Percentiles rank a stretch among this genome's conserved stretches.
Conservation (phyloP, 2,329 filamentous ascomycete genomes). For the Sporothrix brunneoviolacea region DNA sequence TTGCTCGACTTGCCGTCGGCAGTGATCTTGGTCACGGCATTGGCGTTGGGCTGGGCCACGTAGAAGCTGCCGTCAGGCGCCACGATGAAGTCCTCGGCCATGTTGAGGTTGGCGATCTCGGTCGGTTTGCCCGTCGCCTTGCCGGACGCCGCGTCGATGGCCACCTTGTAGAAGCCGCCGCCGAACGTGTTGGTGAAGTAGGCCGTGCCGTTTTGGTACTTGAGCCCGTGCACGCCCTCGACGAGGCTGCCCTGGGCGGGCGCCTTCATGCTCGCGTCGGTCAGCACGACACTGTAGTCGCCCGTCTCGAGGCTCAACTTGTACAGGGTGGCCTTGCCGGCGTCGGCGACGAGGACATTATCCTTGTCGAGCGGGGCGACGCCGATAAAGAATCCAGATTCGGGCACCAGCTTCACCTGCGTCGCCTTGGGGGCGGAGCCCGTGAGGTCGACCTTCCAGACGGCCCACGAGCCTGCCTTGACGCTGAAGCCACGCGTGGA, state of each 20-base stretch:
- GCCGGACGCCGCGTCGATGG: background rate
- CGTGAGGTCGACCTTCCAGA: conserved; percentile 24
- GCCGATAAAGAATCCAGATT: conserved; percentile 27
- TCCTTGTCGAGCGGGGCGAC: conserved; percentile 23
- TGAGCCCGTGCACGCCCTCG: conserved; percentile 23
- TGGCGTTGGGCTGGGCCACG: conserved; percentile 7
- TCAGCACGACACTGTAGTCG: conserved; percentile 21
- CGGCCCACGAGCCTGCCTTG: conserved; percentile 22
- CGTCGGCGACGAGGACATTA: conserved; percentile 26
- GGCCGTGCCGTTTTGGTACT: conserved; percentile 23
- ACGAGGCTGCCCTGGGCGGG: conserved; percentile 25
- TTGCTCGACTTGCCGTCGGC: conserved; percentile 7
- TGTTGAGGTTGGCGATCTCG: conserved; percentile 3
- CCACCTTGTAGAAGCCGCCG: conserved; percentile 9
- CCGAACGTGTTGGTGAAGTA: conserved; percentile 28
- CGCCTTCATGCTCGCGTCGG: conserved; percentile 24
- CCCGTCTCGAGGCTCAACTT: conserved; percentile 23
- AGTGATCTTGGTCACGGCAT: background rate
- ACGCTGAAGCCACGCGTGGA: background rate
- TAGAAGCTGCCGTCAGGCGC: conserved; percentile 7
- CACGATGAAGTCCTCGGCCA: conserved; percentile 7
- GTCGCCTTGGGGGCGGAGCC: conserved; percentile 14
- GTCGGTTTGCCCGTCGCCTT: background rate
- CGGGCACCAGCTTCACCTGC: conserved; percentile 22
- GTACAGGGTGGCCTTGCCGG: conserved; percentile 24